Percentiles rank a stretch among this genome's conserved stretches.
Conservation (phyloP, 1,284 basidiomycete genomes). For the Papiliotrema terrestris region DNA sequence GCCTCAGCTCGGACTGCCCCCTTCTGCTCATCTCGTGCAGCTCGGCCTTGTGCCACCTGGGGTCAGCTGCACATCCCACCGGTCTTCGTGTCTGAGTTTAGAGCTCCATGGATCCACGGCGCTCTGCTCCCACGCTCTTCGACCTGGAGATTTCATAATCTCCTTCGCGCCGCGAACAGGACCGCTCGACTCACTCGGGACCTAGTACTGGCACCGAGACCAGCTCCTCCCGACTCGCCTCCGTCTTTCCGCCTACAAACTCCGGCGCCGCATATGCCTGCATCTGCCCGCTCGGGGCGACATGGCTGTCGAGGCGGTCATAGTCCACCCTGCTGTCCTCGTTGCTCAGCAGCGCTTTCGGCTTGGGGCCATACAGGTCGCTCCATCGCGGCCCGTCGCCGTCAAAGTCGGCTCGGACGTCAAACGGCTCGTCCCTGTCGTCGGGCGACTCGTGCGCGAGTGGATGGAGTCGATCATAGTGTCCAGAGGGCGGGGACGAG, state of each 20-base stretch:
- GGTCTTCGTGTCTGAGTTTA: too few relatives aligned
- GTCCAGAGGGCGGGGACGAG: not conserved
- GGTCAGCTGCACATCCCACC: not conserved
- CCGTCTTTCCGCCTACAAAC: not conserved
- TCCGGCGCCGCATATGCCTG: conserved; percentile 3
- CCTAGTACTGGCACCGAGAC: conserved; percentile 84
- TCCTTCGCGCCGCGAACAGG: not conserved
- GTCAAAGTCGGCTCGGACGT: conserved; percentile 88
- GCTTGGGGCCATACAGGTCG: conserved; percentile 15
- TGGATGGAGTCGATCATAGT: not conserved
- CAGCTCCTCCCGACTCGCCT: conserved; percentile 62
- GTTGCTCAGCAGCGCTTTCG: not conserved
- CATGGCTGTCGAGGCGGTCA: conserved; percentile 28
- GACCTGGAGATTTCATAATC: not conserved
- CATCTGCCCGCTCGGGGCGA: conserved; percentile 16
- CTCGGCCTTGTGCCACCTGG: conserved; percentile 68
- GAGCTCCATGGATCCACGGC: too few relatives aligned
- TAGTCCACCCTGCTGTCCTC: conserved; percentile 18
- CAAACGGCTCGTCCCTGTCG: conserved; percentile 60
- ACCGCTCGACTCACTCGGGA: conserved; percentile 55
- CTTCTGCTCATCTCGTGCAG: conserved; percentile 68
- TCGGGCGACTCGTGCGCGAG: conserved; percentile 28
- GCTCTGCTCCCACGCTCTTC: not conserved
- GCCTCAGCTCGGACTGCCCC: conserved; percentile 59
- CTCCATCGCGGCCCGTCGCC: conserved; percentile 73